Conservation (phyloP, 2,329 filamentous ascomycete species). For the Colletotrichum sp. region DNA sequence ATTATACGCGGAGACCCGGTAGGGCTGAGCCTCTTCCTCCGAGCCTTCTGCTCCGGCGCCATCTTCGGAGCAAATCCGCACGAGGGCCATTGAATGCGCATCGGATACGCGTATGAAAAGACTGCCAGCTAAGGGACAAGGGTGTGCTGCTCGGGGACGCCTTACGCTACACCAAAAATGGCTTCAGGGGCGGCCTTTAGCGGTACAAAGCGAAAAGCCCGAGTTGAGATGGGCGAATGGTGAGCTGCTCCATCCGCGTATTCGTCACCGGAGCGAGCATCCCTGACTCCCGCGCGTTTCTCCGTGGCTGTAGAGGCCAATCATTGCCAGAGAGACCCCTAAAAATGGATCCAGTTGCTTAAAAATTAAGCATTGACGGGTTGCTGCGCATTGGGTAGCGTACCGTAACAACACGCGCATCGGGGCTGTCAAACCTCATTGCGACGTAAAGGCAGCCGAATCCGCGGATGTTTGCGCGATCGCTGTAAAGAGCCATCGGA, state of each 20-base stretch:
- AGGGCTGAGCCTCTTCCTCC: slow-evolving; percentile 7
- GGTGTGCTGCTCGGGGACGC: neutral
- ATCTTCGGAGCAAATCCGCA: neutral
- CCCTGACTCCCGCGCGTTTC: neutral
- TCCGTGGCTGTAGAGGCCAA: neutral
- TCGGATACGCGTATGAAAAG: neutral
- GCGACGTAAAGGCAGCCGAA: neutral
- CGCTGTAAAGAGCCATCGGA: neutral
- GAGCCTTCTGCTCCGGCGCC: neutral
- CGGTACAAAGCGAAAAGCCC: neutral
- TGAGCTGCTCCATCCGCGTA: neutral
- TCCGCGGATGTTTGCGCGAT: neutral
- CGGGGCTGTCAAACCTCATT: neutral
- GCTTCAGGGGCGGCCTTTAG: neutral
- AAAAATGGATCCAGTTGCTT: neutral
- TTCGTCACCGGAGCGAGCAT: slow-evolving; percentile 1
- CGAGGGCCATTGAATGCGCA: neutral
- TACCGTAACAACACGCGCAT: neutral
- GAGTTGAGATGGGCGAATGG: neutral
- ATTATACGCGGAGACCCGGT: slow-evolving; percentile 13
- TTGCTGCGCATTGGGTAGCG: neutral
- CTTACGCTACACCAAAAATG: neutral
- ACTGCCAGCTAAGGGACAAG: neutral
- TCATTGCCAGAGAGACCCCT: neutral
- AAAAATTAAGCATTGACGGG: neutral